phyloP scores from a whole-genome alignment of 345 rosid species.

The Eucalyptus cloeziana region DNA sequence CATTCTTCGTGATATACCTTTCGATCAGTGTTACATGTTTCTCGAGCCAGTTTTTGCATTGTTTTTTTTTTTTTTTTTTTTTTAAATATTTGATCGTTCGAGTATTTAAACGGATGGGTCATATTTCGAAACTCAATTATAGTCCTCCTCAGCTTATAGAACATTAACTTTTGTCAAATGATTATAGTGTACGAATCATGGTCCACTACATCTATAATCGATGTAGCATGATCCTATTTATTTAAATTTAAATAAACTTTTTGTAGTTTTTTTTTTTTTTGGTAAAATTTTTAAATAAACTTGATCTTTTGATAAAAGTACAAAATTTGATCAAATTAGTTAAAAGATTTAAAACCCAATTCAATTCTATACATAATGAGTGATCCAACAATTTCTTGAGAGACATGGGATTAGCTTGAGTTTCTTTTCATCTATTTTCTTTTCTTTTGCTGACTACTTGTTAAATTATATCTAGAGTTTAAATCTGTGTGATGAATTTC shows the following conservation, averaged over 20 bases:
- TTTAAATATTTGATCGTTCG: no score
- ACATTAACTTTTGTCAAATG: background rate
- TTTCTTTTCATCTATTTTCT: background rate
- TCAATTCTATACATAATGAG: background rate
- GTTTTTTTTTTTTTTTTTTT: no score
- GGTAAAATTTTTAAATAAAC: no score
- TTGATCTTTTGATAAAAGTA: background rate
- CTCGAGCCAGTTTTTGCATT: accelerated
- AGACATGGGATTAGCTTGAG: background rate
- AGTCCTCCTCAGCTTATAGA: background rate
- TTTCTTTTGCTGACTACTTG: background rate
- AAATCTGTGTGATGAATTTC: background rate
- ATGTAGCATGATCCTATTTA: background rate
- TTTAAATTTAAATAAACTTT: no score
- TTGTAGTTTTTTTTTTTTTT: no score
- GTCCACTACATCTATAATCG: background rate
- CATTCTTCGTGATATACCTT: accelerated
- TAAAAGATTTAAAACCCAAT: background rate
- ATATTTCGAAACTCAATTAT: background rate
- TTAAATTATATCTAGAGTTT: no score
- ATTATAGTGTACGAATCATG: background rate
- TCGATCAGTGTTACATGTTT: no score
- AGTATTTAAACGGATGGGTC: background rate
- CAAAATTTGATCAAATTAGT: background rate
- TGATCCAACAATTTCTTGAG: background rate